These are phyloP conservation scores for Rusavskia elegans DNA, from an alignment of 495 filamentous ascomycete species.

Conservation along the genomic window DNA sequence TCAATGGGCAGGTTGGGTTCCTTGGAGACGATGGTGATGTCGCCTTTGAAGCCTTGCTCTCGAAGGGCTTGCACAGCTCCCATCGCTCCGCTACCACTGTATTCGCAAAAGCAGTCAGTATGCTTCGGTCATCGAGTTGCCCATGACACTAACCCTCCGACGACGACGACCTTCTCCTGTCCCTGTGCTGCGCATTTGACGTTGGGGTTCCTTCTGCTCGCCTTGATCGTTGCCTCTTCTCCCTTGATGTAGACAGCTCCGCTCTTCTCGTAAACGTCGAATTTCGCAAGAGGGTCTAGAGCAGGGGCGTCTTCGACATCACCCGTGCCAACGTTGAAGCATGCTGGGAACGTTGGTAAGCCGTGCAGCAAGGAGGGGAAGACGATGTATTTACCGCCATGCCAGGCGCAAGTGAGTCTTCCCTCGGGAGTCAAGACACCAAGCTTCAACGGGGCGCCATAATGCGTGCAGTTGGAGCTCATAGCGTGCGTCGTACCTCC, in stretches of 20 bases:
- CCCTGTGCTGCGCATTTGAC: conserved; percentile 51
- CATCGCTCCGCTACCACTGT: conserved; percentile 61
- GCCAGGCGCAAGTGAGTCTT: conserved; percentile 84
- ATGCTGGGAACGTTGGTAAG: conserved; percentile 34
- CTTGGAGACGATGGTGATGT: conserved; percentile 68
- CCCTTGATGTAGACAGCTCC: conserved; percentile 73
- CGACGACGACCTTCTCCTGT: conserved; percentile 60
- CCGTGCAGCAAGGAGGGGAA: neutral
- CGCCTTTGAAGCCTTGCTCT: conserved; percentile 61
- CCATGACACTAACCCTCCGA: conserved; percentile 50
- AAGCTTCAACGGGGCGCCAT: conserved; percentile 71
- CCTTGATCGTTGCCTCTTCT: conserved; percentile 65
- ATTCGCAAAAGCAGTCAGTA: conserved; percentile 9
- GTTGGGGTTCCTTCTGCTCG: conserved; percentile 52
- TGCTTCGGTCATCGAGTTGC: neutral
- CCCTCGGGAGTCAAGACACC: conserved; percentile 74
- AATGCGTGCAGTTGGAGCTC: conserved; percentile 85
- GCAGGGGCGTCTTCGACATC: conserved; percentile 93
- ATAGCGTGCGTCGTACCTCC: conserved; percentile 60
- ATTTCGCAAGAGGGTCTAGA: conserved; percentile 64
- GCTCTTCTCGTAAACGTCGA: conserved; percentile 62
- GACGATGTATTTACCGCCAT: conserved; percentile 49
- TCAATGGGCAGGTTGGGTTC: conserved; percentile 81
- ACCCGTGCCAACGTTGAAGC: conserved; percentile 77
- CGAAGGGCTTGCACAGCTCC: conserved; percentile 70